These are phyloP conservation scores for Flaveria floridana DNA, from an alignment of 140 eudicot genomes.

Conservation along the genomic window DNA sequence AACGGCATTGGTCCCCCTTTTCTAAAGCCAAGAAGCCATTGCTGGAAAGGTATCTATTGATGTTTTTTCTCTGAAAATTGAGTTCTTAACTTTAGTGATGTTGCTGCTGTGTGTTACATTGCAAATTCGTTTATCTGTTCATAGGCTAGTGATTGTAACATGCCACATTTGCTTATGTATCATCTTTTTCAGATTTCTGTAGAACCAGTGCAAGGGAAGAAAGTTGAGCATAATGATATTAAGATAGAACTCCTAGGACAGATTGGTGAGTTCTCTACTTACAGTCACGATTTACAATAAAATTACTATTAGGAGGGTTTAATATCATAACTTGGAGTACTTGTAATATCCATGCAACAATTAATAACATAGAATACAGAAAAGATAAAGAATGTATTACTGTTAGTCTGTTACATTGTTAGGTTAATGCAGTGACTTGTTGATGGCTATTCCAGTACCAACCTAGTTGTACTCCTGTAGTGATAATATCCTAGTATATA, in stretches of 20 bases:
- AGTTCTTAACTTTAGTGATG: slow-evolving; percentile 10
- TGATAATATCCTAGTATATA: not conserved
- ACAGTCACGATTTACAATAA: not conserved
- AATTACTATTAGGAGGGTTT: not conserved
- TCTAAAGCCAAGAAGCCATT: slow-evolving; percentile 89
- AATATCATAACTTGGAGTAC: slow-evolving; percentile 18
- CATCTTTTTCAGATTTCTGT: slow-evolving; percentile 63
- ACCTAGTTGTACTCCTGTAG: not conserved
- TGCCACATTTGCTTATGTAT: slow-evolving; percentile 11
- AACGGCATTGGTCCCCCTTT: slow-evolving; percentile 80
- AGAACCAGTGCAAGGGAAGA: slow-evolving; percentile 94
- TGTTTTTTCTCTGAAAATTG: slow-evolving; percentile 10
- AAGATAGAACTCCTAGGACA: slow-evolving; percentile 96
- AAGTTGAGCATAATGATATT: slow-evolving; percentile 95
- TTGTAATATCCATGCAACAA: slow-evolving; percentile 14
- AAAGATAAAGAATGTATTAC: not conserved
- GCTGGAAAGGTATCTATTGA: slow-evolving; percentile 67
- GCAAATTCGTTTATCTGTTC: not conserved
- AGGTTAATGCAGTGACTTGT: not conserved
- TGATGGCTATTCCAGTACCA: slow-evolving; percentile 4
- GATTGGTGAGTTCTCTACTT: slow-evolving; percentile 60
- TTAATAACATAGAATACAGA: not conserved
- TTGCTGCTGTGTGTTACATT: slow-evolving; percentile 9
- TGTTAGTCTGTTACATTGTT: not conserved
- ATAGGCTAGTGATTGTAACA: slow-evolving; percentile 15